Evolutionary conservation across 441 rosid genomes (phyloP).

Genomic region (Syzygium malaccense): DNA sequence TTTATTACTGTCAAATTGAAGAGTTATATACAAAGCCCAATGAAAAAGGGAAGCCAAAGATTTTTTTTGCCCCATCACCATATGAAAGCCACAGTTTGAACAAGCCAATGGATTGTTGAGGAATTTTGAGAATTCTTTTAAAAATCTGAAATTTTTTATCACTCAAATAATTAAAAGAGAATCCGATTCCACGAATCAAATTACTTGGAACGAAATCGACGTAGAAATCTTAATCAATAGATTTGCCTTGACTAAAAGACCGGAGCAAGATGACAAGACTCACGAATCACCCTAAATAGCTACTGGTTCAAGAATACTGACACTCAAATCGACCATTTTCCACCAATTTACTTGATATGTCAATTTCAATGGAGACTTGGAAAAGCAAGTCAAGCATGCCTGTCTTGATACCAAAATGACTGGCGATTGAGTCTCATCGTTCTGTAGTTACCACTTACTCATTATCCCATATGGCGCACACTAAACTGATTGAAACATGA

Average conservation of each 20-base stretch:
- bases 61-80: neutral
- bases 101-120: neutral
- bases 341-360: neutral
- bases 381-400: neutral
- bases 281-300: neutral
- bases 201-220: neutral
- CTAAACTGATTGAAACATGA: neutral
- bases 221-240: neutral
- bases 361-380: neutral
- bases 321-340: neutral
- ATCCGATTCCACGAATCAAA: neutral
- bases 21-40: neutral
- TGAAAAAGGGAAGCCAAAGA: neutral
- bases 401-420: neutral
- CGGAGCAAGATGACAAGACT: neutral
- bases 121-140: neutral
- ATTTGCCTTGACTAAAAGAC: neutral
- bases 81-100: neutral
- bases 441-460: neutral
- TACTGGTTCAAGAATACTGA: neutral
- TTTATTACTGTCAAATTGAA: no score
- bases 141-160: neutral
- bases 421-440: neutral
- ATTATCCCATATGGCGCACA: neutral
- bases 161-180: neutral